Evolutionary conservation across 2,329 filamentous ascomycete genomes (phyloP).

Genomic region (Paraphoma sp.): DNA sequence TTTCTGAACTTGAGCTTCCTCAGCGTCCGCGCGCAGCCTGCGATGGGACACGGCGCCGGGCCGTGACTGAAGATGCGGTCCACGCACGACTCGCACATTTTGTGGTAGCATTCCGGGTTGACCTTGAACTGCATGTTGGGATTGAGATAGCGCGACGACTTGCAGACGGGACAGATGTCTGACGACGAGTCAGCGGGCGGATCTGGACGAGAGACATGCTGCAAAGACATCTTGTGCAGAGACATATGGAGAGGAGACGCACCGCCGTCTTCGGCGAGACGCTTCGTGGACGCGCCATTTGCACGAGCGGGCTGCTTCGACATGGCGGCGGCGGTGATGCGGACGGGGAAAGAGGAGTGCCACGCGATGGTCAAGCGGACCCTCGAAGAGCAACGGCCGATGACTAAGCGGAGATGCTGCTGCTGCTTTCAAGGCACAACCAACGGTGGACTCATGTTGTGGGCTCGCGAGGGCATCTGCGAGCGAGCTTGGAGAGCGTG

Average conservation of each 20-base stretch:
- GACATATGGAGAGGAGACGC: constrained; percentile 42
- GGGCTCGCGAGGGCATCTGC: background rate
- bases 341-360: background rate
- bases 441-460: background rate
- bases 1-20: constrained; percentile 83
- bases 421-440: background rate
- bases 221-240: constrained; percentile 38
- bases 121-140: constrained; percentile 92
- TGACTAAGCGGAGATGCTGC: constrained; percentile 16
- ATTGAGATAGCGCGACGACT: constrained; percentile 94
- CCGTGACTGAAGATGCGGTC: constrained; percentile 92
- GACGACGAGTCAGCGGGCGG: constrained; percentile 35
- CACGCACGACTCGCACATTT: constrained; percentile 97
- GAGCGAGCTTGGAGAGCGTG: background rate
- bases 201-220: constrained; percentile 19
- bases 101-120: constrained; percentile 98
- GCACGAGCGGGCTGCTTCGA: constrained; percentile 40
- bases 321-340: constrained; percentile 38
- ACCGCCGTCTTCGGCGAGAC: constrained; percentile 45
- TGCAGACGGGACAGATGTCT: constrained; percentile 97
- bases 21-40: constrained; percentile 84
- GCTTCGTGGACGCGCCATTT: constrained; percentile 36
- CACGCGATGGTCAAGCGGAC: background rate
- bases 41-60: constrained; percentile 89
- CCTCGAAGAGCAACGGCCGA: constrained; percentile 3